Evolutionary conservation across 805 yeast genomes (phyloP).

Genomic region (Saturnispora quitensis): DNA sequence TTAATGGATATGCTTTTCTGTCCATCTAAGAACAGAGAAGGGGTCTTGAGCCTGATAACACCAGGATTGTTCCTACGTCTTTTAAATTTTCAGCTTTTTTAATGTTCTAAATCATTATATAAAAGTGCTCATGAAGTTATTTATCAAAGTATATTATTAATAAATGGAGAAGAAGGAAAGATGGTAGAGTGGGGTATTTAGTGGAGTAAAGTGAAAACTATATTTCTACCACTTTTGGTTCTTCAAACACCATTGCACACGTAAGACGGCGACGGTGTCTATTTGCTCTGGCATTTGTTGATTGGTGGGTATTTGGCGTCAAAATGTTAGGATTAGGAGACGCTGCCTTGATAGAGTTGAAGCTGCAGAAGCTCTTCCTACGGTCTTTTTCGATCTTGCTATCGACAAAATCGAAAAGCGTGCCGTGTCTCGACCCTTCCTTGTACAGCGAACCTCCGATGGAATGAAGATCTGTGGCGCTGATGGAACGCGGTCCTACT

Average conservation of each 20-base stretch:
- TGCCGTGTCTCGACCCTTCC: neutral
- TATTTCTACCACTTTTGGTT: constrained; percentile 28
- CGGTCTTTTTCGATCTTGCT: neutral
- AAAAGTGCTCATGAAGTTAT: neutral
- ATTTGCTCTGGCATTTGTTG: neutral
- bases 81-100: neutral
- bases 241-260: constrained; percentile 37
- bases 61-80: neutral
- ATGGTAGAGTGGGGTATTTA: neutral
- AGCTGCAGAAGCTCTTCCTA: neutral
- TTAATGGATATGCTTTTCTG: neutral
- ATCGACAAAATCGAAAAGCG: neutral
- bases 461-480: neutral
- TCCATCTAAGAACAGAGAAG: neutral
- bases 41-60: neutral
- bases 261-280: constrained; percentile 37
- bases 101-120: neutral
- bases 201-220: neutral
- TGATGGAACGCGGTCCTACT: neutral
- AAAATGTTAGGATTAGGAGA: neutral
- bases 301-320: neutral
- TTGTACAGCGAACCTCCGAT: neutral
- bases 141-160: neutral
- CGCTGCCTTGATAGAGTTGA: neutral
- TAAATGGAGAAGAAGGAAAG: neutral